These are phyloP conservation scores for Diaporthe ilicicola DNA, from an alignment of 2,329 filamentous ascomycete species.

Conservation along the genomic window DNA sequence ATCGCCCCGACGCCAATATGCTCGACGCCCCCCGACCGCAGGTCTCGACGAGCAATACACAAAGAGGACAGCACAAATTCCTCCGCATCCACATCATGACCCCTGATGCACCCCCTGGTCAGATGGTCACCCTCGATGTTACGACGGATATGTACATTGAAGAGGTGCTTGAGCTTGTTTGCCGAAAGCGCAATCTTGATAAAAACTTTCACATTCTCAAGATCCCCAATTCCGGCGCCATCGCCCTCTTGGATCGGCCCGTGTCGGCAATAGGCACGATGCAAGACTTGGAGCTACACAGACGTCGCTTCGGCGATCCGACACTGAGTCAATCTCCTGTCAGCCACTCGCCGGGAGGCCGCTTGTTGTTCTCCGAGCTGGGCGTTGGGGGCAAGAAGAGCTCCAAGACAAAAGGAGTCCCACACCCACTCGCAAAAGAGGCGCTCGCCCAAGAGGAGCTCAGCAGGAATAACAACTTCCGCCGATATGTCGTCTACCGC, in stretches of 20 bases:
- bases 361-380: slow-evolving; percentile 31
- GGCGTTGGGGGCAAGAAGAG: slow-evolving; percentile 53
- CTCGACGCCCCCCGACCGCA: slow-evolving; percentile 65
- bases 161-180: slow-evolving; percentile 81
- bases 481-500: slow-evolving; percentile 81
- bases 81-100: slow-evolving; percentile 77
- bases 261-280: slow-evolving; percentile 81
- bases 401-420: slow-evolving; percentile 61
- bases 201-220: slow-evolving; percentile 83
- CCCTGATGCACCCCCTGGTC: slow-evolving; percentile 75
- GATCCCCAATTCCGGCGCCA: slow-evolving; percentile 76
- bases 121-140: slow-evolving; percentile 76
- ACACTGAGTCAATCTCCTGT: slow-evolving; percentile 33
- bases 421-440: slow-evolving; percentile 73
- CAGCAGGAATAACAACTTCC: slow-evolving; percentile 67
- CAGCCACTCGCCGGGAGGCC: slow-evolving; percentile 29
- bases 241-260: slow-evolving; percentile 79
- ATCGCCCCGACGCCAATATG: slow-evolving; percentile 60
- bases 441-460: slow-evolving; percentile 67
- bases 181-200: slow-evolving; percentile 79
- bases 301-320: slow-evolving; percentile 69
- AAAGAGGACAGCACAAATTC: slow-evolving; percentile 73
- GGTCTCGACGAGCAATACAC: slow-evolving; percentile 51
- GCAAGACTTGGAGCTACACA: slow-evolving; percentile 77
- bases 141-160: slow-evolving; percentile 86